Evolutionary conservation across 768 basidiomycete species (phyloP).

Genomic region (Boletus tylopilopsis): DNA sequence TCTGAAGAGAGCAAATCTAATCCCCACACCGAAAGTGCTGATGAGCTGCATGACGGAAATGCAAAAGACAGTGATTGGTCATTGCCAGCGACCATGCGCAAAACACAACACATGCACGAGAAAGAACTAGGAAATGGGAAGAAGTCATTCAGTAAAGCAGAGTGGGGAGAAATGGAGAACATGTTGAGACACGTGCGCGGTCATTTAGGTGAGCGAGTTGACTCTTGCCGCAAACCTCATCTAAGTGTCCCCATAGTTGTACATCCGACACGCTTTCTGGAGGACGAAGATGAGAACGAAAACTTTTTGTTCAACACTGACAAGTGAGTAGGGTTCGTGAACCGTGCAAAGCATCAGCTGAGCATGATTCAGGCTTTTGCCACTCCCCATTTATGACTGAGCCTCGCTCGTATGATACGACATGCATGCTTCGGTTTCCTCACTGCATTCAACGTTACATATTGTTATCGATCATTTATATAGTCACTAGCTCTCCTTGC

Average conservation of each 20-base stretch:
- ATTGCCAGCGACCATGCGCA: constrained; percentile 10
- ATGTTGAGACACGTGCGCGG: constrained; percentile 74
- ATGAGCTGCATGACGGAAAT: constrained; percentile 18
- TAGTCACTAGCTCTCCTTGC: not conserved
- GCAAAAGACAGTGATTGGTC: constrained; percentile 20
- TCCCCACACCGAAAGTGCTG: constrained; percentile 13
- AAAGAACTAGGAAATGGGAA: constrained; percentile 37
- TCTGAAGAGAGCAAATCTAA: constrained; percentile 41
- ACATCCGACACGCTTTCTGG: constrained; percentile 82
- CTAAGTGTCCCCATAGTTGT: constrained; percentile 50
- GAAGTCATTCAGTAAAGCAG: constrained; percentile 75
- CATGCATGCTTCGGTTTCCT: not conserved
- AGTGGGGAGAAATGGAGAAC: constrained; percentile 87
- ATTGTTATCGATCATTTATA: not conserved
- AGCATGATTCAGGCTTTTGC: constrained; percentile 45
- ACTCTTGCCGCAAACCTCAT: not conserved
- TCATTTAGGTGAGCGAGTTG: constrained; percentile 65
- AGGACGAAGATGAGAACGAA: constrained; percentile 87
- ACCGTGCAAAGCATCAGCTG: not conserved
- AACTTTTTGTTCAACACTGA: constrained; percentile 95
- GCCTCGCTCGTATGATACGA: not conserved
- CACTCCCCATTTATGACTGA: constrained; percentile 71
- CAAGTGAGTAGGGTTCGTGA: constrained; percentile 40
- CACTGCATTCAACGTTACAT: constrained; percentile 3
- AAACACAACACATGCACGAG: constrained; percentile 30